Percentiles rank a stretch among this genome's conserved stretches.
phyloP scores from a whole-genome alignment of 2,329 filamentous ascomycete species.

The Venturia aucupariae region DNA sequence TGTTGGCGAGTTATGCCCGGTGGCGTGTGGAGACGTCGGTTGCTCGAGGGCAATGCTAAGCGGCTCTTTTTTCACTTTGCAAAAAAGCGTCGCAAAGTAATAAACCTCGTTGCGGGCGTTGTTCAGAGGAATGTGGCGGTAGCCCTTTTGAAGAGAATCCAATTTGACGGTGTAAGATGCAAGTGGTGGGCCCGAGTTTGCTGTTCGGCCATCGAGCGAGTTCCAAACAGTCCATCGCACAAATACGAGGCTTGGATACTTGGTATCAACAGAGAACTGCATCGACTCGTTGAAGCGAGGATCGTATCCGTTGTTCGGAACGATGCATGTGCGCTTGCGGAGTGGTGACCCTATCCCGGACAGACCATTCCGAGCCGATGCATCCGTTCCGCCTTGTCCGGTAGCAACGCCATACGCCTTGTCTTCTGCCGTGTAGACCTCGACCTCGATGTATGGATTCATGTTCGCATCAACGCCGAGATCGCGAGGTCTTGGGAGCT shows the following conservation, averaged over 20 bases:
- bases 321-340: conserved; percentile 68
- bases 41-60: conserved; percentile 12
- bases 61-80: conserved; percentile 61
- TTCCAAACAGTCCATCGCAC: conserved; percentile 89
- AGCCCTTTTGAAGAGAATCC: conserved; percentile 79
- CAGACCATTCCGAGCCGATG: conserved; percentile 53
- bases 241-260: conserved; percentile 87
- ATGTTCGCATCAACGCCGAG: conserved; percentile 65
- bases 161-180: conserved; percentile 92
- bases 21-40: conserved; percentile 22
- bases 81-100: conserved; percentile 89
- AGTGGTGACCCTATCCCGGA: conserved; percentile 64
- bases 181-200: conserved; percentile 53
- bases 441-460: conserved; percentile 90
- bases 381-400: conserved; percentile 56
- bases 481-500: conserved; percentile 73
- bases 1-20: conserved; percentile 23
- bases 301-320: conserved; percentile 86
- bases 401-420: conserved; percentile 66
- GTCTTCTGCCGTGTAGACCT: conserved; percentile 90
- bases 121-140: conserved; percentile 81
- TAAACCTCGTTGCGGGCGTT: conserved; percentile 87
- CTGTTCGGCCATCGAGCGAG: conserved; percentile 65
- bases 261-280: conserved; percentile 78
- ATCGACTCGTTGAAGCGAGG: conserved; percentile 76